phyloP scores from a whole-genome alignment of 805 yeast genomes.

The Huiozyma sinensis region DNA sequence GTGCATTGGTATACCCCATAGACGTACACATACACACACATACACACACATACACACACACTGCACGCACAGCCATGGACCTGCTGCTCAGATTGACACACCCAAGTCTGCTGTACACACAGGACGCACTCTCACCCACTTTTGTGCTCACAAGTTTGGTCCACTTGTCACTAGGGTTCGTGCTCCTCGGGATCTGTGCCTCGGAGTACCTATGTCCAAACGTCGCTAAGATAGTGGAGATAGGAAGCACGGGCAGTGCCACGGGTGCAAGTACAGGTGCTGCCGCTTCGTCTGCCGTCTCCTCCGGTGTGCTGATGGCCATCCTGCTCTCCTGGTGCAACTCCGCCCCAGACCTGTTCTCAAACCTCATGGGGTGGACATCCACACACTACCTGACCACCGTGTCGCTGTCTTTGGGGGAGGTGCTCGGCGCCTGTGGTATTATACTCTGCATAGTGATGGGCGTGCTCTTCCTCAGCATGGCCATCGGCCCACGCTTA shows the following conservation, averaged over 20 bases:
- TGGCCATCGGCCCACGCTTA: slow-evolving; percentile 12
- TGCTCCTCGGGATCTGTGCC: slow-evolving; percentile 27
- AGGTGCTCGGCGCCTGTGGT: slow-evolving; percentile 30
- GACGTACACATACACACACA: no score
- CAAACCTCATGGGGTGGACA: slow-evolving; percentile 29
- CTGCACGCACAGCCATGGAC: slow-evolving; percentile 8
- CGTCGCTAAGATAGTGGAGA: slow-evolving; percentile 24
- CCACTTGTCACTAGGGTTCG: slow-evolving; percentile 21
- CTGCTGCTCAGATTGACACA: slow-evolving; percentile 19
- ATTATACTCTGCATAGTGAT: slow-evolving; percentile 27
- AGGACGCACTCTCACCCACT: slow-evolving; percentile 10
- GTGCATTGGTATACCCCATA: no score
- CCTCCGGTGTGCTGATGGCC: slow-evolving; percentile 21
- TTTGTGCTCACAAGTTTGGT: slow-evolving; percentile 19
- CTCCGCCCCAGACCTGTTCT: slow-evolving; percentile 29
- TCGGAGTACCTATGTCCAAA: slow-evolving; percentile 29
- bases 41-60: no score
- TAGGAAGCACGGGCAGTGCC: background rate
- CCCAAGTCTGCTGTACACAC: slow-evolving; percentile 18
- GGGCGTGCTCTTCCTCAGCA: slow-evolving; percentile 25
- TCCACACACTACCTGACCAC: slow-evolving; percentile 9
- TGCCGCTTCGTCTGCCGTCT: background rate
- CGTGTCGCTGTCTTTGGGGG: slow-evolving; percentile 27
- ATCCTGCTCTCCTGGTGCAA: slow-evolving; percentile 29
- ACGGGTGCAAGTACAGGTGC: background rate